A percentile compares a stretch with the other conserved stretches of the same genome.
These are phyloP conservation scores for Penicillium janthinellum DNA, from an alignment of 2,329 filamentous ascomycete genomes.

Conservation along the genomic window DNA sequence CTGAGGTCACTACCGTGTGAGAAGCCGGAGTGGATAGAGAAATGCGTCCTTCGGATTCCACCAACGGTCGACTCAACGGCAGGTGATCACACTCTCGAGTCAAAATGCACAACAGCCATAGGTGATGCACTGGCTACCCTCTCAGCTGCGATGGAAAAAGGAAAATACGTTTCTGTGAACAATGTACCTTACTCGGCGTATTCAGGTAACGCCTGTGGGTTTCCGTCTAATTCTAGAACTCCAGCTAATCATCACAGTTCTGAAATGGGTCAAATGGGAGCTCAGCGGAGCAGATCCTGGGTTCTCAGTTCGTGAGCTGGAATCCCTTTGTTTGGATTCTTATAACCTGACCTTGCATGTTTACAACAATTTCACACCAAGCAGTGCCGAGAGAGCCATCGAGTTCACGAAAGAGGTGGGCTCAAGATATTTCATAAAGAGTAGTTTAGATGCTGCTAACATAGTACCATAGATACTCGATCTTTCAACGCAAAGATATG, in stretches of 20 bases:
- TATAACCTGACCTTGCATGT: background rate
- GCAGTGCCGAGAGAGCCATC: background rate
- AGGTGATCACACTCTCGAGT: too few relatives aligned
- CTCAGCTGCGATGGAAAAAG: background rate
- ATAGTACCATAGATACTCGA: background rate
- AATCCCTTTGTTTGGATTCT: background rate
- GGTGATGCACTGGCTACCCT: conserved; percentile 15
- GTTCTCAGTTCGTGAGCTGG: background rate
- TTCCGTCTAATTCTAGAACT: too few relatives aligned
- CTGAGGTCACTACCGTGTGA: conserved; percentile 54
- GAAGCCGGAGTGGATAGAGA: conserved; percentile 66
- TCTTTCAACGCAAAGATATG: background rate
- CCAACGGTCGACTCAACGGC: conserved; percentile 52
- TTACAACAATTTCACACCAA: background rate
- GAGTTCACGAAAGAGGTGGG: background rate
- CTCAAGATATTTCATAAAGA: too few relatives aligned
- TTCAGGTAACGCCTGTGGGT: background rate
- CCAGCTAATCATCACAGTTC: background rate
- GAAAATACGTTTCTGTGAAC: too few relatives aligned
- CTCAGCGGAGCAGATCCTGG: background rate
- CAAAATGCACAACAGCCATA: conserved; percentile 36
- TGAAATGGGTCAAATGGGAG: background rate
- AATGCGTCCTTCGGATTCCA: conserved; percentile 66
- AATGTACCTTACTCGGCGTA: background rate
- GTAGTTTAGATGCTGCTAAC: background rate